Base-by-base conservation (phyloP, 2,329 filamentous ascomycete species). In the Diplodia sapinea region DNA sequence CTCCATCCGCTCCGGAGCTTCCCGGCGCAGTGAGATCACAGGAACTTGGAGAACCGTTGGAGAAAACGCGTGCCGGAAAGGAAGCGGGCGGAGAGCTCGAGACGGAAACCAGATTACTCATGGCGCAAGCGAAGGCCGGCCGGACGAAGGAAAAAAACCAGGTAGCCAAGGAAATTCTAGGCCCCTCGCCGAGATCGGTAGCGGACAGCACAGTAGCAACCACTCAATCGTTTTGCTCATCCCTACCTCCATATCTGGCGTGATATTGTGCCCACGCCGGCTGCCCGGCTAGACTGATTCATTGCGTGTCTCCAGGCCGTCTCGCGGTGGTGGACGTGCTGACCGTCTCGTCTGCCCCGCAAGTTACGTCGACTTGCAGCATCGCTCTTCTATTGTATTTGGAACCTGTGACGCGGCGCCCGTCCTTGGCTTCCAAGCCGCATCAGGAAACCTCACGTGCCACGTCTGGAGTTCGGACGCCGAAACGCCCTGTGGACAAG, bases 181-280 rank as follows among this genome's bases (percentile, higher is more conserved):
- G 40, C 57, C 57, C 36, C 57, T 62, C 57, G 57, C 57, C 57
- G 57, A 62, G 20, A 47, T 62, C 57, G 57, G 57, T 43, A 43
- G 40, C 29, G 26, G 40, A 62, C 57, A 62, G 17, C 57, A 49
- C 17, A 50, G 29, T 15, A n/a, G n/a, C 11, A 43, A 38, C 36
- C 36, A 38, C 36, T 47, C 26, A 23, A 29, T 31, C 29, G 38
- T 20, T 8, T 61, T 49, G 57, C 29, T 29, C 57, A 62, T 49
- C 57, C 40, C 40, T 23, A 33, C 40, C 57, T 20, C 5, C 23
- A 31, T 23, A 15, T 26, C 38, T 59, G 56, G 56, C 56, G 56
- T 59, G 56, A 47, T 47, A 31, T 26, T 31, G 20, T 17, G 56
- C 54, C 7, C 20, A 15, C 36, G 55, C 55, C 36, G 29, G 17